Evolutionary conservation across 306 rosid species (phyloP), one percentile per base, ranked within the genome.

Genomic region (Dalbergia cochinchinensis): DNA sequence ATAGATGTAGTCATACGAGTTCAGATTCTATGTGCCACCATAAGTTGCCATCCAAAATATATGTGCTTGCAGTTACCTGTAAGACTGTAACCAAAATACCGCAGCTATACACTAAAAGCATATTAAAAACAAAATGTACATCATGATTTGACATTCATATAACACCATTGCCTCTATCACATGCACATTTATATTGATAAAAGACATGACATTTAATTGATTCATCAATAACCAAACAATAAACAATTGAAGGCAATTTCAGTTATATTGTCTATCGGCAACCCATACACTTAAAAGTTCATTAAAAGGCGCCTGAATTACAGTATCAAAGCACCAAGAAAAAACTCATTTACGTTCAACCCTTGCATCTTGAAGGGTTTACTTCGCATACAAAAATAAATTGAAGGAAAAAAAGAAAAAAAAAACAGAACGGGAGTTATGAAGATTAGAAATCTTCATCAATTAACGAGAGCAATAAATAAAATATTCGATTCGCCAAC

Each of bases 401-500:
- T 0, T 6, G 41, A 37, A 37, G 41, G 12, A 8, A 2, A 4
- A 59, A 22, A 48, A 60, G 8, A 8, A 18, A 63, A 3, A 39
- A 48, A 54, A 51, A 19, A 63, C 4, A 42, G 4, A 45, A 11
- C 18, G 69, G 16, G 14, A 18, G 9, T 16, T 60, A 47, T 10
- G 34, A 13, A 11, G 22, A 83, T 57, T 68, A 5, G 33, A 11
- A 34, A 72, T 80, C 50, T 57, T 7, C 15, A 84, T 79, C 71
- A 55, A 37, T 51, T 1, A 34, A 18, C 39, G 1, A 13, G 74
- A 74, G 74, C 57, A 44, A 34, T 64, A 5, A 5, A 22, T 47
- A 58, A 44, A 41, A 35, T 73, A 35, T 73, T 8, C 51, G 76
- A 82, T 44, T 73, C 39, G 18, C 37, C 62, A 85, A 68, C 47